A percentile compares a stretch with the other conserved stretches of the same genome.
Evolutionary conservation across 306 rosid genomes (phyloP).

Genomic region (Mucuna pruriens): DNA sequence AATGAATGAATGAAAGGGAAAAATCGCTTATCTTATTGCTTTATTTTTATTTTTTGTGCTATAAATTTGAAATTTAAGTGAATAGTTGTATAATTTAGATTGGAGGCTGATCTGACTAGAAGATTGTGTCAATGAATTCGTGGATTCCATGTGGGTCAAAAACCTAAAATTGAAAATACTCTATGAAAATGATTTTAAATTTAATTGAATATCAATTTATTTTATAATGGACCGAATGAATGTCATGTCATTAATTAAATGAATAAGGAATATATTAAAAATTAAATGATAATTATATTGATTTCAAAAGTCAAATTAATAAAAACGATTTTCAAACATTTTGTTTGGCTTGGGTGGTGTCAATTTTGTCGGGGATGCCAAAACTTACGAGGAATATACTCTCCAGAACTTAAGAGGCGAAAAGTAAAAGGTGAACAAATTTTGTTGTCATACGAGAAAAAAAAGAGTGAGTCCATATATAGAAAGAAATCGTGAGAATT

Average conservation of each 20-base stretch:
- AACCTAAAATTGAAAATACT: neutral
- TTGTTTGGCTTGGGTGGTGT: too few relatives aligned
- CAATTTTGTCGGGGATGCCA: neutral
- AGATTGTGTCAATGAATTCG: neutral
- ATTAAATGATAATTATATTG: neutral
- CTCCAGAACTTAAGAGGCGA: too few relatives aligned
- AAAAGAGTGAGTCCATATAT: too few relatives aligned
- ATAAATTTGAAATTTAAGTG: neutral
- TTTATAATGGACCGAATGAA: neutral
- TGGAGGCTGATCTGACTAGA: neutral
- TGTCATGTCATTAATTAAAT: neutral
- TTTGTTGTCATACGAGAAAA: too few relatives aligned
- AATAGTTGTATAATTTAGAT: neutral
- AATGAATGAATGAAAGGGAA: too few relatives aligned
- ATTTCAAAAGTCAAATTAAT: neutral
- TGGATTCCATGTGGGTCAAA: neutral
- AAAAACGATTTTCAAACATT: too few relatives aligned
- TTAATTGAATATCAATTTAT: neutral
- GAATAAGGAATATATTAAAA: too few relatives aligned
- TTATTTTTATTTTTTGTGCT: neutral
- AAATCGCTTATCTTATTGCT: neutral
- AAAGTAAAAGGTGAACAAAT: too few relatives aligned
- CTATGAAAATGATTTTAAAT: neutral
- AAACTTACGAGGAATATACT: too few relatives aligned
- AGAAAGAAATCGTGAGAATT: too few relatives aligned